Base-by-base conservation (phyloP, 139 green algal genomes). In the Coelastrella sp. region DNA sequence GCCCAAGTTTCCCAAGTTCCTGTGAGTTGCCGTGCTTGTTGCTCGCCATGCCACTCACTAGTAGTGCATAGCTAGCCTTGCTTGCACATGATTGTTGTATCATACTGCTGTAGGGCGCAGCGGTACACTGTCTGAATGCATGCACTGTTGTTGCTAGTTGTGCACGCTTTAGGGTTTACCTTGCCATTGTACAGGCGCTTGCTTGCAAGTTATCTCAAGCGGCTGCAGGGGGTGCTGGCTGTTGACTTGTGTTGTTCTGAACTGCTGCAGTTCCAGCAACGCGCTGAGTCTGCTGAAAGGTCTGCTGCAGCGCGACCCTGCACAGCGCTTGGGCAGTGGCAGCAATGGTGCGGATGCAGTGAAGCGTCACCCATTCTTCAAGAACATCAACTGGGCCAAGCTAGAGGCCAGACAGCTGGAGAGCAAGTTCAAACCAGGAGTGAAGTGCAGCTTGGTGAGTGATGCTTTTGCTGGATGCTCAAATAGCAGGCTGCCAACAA, bases 281-380 rank as follows among this genome's bases (percentile, higher is more conserved):
- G 85, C 88, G 5, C 88, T 89, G 64, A 86, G 23, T 15, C 87
- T 96, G 50, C 88, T 96, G 57, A 93, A 93, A 89, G 94, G 79
- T 0, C 92, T 99, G 68, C 91, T 99, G 23, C 88, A 89, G 15
- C 94, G 95, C 43, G 96, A 99, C 76, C 82, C 93, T 2, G 30
- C 71, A 35, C 94, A 96, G 91, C 92, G 97, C 59, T 87, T 99
- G 37, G 97, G 97, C 17, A 91, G 79, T 53, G 95, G 96, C 0
- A 81, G 90, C 2, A 68, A 81, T 17, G 97, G 96, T 67, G 84
- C 79, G 5, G 91, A 90, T 0, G 91, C 88, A 4, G 84, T 98
- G n/a, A 92, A 91, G 86, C 75, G 27, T 64, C 96, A 99, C 90
- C 69, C 94, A 41, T 99, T 98, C 90, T 99, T 99, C 92, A 92